Evolutionary conservation across 148 eudicot genomes (phyloP).

Genomic region (Drosera capensis): DNA sequence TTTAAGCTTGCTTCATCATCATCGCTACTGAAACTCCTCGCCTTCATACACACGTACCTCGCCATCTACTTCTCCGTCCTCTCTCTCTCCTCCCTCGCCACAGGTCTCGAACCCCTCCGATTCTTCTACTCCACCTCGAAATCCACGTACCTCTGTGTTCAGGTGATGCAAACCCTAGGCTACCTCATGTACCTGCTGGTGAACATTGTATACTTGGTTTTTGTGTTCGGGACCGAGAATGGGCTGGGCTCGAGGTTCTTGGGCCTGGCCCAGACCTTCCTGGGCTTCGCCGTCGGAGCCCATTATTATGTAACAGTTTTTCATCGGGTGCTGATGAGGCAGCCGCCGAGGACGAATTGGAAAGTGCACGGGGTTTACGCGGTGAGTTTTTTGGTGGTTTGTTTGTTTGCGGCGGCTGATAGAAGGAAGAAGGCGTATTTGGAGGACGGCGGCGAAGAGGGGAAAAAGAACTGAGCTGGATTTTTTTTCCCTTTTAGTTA

Average conservation of each 20-base stretch:
- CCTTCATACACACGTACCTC: constrained; percentile 69
- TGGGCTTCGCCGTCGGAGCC: constrained; percentile 78
- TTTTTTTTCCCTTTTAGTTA: no score
- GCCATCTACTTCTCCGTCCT: constrained; percentile 70
- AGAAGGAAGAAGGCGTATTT: constrained; percentile 73
- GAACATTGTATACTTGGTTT: constrained; percentile 49
- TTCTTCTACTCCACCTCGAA: constrained; percentile 78
- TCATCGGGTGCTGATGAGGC: constrained; percentile 59
- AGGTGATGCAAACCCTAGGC: constrained; percentile 60
- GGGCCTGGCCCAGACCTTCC: constrained; percentile 68
- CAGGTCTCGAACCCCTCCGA: constrained; percentile 71
- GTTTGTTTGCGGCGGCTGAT: constrained; percentile 57
- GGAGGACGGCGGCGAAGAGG: constrained; percentile 63
- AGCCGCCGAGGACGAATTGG: constrained; percentile 83
- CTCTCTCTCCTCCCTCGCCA: constrained; percentile 39
- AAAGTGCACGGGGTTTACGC: constrained; percentile 75
- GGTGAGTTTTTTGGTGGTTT: constrained; percentile 71
- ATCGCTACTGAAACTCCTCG: constrained; percentile 64
- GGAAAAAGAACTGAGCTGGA: constrained; percentile 49
- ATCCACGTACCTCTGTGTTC: constrained; percentile 56
- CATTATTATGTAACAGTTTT: constrained; percentile 86
- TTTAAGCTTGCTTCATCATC: constrained; percentile 66
- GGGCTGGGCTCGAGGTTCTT: constrained; percentile 44
- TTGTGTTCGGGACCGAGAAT: constrained; percentile 63
- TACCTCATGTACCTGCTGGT: constrained; percentile 59